Percentiles rank a stretch among this genome's conserved stretches.
Conservation (phyloP, 2,329 filamentous ascomycete species). For the Fusarium torreyae region DNA sequence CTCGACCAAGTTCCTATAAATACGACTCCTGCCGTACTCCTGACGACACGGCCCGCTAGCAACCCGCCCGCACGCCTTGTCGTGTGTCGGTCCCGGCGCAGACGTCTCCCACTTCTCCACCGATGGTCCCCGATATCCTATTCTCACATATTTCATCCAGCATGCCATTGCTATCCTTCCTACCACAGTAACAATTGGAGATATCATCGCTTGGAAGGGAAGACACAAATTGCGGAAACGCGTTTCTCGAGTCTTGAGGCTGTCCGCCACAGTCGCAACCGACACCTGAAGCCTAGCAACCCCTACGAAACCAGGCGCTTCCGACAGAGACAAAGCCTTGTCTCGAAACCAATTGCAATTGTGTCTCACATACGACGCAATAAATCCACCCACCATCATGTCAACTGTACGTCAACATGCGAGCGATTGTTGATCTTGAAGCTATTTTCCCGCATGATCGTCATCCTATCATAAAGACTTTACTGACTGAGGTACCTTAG, state of each 20-base stretch:
- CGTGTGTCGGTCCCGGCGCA: conserved; percentile 45
- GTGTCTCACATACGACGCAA: conserved; percentile 24
- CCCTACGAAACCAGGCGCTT: conserved; percentile 32
- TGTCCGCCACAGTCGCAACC: conserved; percentile 26
- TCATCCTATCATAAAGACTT: neutral
- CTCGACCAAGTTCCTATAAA: conserved; percentile 21
- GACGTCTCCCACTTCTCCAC: conserved; percentile 38
- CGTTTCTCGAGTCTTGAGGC: conserved; percentile 8
- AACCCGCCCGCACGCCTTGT: conserved; percentile 32
- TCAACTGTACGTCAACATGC: conserved; percentile 50
- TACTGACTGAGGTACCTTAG: conserved; percentile 42
- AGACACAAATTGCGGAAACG: neutral
- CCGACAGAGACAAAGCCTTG: conserved; percentile 36
- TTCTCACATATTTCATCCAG: conserved; percentile 37
- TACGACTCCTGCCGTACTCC: conserved; percentile 30
- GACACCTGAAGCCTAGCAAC: conserved; percentile 39
- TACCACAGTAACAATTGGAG: conserved; percentile 31
- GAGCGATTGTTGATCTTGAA: conserved; percentile 5
- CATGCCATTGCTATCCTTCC: conserved; percentile 40
- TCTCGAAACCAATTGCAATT: conserved; percentile 46
- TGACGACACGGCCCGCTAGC: conserved; percentile 27
- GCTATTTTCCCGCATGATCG: conserved; percentile 1
- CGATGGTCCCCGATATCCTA: conserved; percentile 47
- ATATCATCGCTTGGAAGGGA: conserved; percentile 25
- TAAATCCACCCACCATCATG: conserved; percentile 45